Base-by-base conservation (phyloP, 179 eudicot species). In the Gypsophila paniculata region DNA sequence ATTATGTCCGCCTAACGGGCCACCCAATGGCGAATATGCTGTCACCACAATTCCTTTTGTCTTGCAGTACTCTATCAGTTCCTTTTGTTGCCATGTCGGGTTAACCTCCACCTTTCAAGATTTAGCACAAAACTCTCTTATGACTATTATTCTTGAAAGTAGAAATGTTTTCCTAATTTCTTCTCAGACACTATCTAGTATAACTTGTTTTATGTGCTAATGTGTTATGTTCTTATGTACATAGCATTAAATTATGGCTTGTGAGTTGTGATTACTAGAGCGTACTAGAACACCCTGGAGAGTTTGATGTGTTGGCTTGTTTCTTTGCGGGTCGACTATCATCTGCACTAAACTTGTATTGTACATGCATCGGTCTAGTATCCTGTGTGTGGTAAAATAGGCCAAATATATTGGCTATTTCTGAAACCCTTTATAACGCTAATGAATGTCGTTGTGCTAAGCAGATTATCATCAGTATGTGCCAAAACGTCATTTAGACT, bases 11-110 rank as follows among this genome's bases (percentile, higher is more conserved):
- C 80, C 85, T 34, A 70, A 25, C 9, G 88, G 76, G 38, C 88
- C 91, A 2, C 91, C 90, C 10, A 87, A 61, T 13, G 90, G 90
- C 32, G 90, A 82, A 68, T 81, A 87, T 3, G 87, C 95, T 51
- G 82, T 80, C 26, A 89, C 83, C 44, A 73, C 68, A 49, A 87
- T 77, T 42, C 72, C 81, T 15, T 83, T 77, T 11, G 74, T 62
- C 67, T 80, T 77, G 81, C 95, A 87, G 77, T 78, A 83, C 52
- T 80, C 76, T 69, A 80, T 65, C 70, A 85, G 68, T 54, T 85
- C 81, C 76, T 76, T 72, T 51, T 89, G 93, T 32, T 83, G 86
- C 90, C 93, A 88, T 57, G 73, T 63, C 21, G 88, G 88, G 69
- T 76, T 87, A 76, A 91, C 85, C 74, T 87, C 97, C 73, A 87